Base-by-base conservation (phyloP, 768 basidiomycete genomes). In the Agrocybe pediades region DNA sequence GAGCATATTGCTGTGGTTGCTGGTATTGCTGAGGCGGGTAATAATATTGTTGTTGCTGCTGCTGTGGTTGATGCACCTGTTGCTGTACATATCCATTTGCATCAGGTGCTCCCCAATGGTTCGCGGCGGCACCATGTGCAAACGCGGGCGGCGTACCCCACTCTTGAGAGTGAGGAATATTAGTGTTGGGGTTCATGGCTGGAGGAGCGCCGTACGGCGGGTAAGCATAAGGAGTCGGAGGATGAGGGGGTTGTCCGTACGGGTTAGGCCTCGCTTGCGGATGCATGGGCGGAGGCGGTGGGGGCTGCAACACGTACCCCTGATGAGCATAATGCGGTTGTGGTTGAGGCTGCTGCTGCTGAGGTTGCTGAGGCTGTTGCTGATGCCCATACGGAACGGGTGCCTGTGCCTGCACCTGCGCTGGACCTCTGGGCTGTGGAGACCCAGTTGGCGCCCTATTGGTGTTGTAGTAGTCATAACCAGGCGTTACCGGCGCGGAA, bases 211-310 rank as follows among this genome's bases (percentile, higher is more conserved):
- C 56, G 41, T 59, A 56, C n/a, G 53, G 63, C 40, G 57, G 60
- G 51, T 68, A 67, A 19, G 53, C 62, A 54, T 72, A 71, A 19
- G 56, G 51, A 21, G 62, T 59, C 43, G 61, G 61, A 23, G 62
- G 61, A 23, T 63, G 62, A 39, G 60, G 64, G 9, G 62, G 64
- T 27, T 59, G 63, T 20, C 60, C 63, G 46, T 65, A 62, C 23
- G 59, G 45, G 6, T 51, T 25, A 57, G 64, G 59, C 49, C 61
- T 54, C 23, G 57, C 33, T 13, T 36, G 61, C 36, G 54, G 58
- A 55, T 47, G 61, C 52, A 52, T 49, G 17, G 63, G 67, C 20
- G 57, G 60, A n/a, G 54, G 57, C 42, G 61, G 62, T 5, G 64
- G 66, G 17, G 57, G 61, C 19, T 58, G 60, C 41, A 62, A 53